Evolutionary conservation across 2,329 filamentous ascomycete genomes (phyloP), one percentile per base, ranked within the genome.

Genomic region (Diaporthe capsici): DNA sequence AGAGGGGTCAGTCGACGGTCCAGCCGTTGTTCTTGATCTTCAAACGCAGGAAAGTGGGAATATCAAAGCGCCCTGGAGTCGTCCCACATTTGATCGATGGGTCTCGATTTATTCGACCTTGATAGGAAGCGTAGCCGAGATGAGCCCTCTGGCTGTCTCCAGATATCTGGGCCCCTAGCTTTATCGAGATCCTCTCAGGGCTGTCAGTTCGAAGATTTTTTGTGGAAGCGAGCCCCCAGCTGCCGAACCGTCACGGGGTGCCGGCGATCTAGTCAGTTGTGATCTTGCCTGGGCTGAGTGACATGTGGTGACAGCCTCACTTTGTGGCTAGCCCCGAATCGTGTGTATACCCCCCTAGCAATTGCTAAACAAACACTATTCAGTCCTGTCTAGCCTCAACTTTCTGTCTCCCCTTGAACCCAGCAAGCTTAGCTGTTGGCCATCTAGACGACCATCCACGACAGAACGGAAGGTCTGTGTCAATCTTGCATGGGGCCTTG

Each of bases 21-120:
- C 15, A 39, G 31, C 31, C 65, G 20, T 25, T 2, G 39, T 34
- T 51, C 31, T 68, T 53, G 65, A 53, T 53, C 65, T n/a, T 68
- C 47, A 51, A 70, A 55, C 49, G 65, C 47, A 70, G n/a, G 65
- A 53, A 55, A 28, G 65, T 42, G 65, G 34, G 49, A 55, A 42
- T 9, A 53, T 55, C 65, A 70, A 70, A 70, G 65, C 65, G 49
- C 47, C 65, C 47, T 53, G 65, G 31, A 68, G 65, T 53, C 34
- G 65, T 68, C 65, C 65, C 65, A 53, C 65, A 68, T 68, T 70
- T 70, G 65, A 55, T 53, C 49, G 34, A 70, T 70, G 65, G 65
- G 65, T 70, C 65, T 70, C 65, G 65, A 70, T 42, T 55, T 42
- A 55, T 53, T 53, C 49, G 34, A 70, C 65, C 65, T 9, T 42